Base-by-base conservation (phyloP, 306 rosid species). In the Citrullus colocynthis region DNA sequence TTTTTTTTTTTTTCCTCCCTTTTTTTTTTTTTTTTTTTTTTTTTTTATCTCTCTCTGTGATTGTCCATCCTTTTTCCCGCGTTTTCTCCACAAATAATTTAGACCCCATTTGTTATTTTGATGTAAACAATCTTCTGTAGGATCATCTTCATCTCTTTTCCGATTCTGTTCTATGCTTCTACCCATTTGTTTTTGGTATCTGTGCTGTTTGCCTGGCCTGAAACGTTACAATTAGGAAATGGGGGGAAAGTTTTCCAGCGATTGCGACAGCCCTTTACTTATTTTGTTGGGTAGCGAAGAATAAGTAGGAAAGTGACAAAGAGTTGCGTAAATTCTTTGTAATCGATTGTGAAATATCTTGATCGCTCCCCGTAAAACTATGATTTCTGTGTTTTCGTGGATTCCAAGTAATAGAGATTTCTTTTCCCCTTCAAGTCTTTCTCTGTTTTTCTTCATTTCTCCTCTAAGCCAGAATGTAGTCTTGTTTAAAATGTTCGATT, bases 301-400 rank as follows among this genome's bases (percentile, higher is more conserved):
- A 45, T 7, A 24, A 48, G 44, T 28, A 1, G 21, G 59, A 48
- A 49, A 72, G 16, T 1, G 36, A 70, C 59, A 49, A 72, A 12
- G 8, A 15, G 76, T 49, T 49, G 54, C 44, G 42, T 21, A 76
- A 34, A 55, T 54, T 60, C 16, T 42, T 8, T 9, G 34, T 5
- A 34, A 37, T 32, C 34, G 59, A 32, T 74, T 34, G 45, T 32
- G 61, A 49, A 21, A 49, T 15, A 45, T 36, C 78, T 16, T 14
- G 13, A 73, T 48, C 42, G 21, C 37, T 72, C 6, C 37, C 59
- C 1, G 61, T 18, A 16, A 14, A 1, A 32, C 30, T 32, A 20
- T 55, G 48, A 65, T 54, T 74, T 54, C 64, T 24, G 20, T 74
- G 20, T 74, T 55, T 52, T 52, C 78, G 56, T 74, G 78, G 48